phyloP scores from a whole-genome alignment of 441 rosid species.

The Adansonia gregorii region DNA sequence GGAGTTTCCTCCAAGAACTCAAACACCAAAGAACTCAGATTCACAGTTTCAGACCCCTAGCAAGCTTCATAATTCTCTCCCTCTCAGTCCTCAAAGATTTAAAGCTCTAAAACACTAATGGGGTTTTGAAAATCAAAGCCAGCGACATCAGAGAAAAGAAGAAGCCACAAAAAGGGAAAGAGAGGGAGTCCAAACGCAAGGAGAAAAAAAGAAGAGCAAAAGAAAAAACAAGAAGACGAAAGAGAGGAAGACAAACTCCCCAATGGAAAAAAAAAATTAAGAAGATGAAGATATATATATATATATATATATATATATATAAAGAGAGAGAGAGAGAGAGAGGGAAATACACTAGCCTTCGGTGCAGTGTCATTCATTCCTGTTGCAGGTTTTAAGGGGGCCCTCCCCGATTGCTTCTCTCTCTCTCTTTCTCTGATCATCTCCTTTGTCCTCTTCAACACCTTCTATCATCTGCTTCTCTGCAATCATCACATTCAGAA shows the following conservation, averaged over 20 bases:
- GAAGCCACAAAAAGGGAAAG: slow-evolving; percentile 40
- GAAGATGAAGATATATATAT: neutral
- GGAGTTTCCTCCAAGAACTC: slow-evolving; percentile 14
- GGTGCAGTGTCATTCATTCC: slow-evolving; percentile 68
- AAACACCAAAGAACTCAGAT: slow-evolving; percentile 12
- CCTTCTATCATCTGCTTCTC: slow-evolving; percentile 46
- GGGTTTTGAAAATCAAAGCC: slow-evolving; percentile 38
- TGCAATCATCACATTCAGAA: slow-evolving; percentile 67
- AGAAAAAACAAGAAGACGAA: neutral
- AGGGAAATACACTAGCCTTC: slow-evolving; percentile 34
- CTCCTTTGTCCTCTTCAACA: slow-evolving; percentile 35
- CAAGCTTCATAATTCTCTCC: slow-evolving; percentile 30
- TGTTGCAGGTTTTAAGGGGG: slow-evolving; percentile 82
- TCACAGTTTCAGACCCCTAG: slow-evolving; percentile 36
- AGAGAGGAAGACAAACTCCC: too few species aligned
- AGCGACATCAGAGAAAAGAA: slow-evolving; percentile 29
- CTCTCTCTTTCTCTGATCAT: slow-evolving; percentile 7
- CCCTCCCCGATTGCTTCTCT: slow-evolving; percentile 37
- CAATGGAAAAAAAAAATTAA: neutral
- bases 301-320: neutral
- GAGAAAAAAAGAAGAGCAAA: neutral
- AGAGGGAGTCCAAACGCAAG: neutral
- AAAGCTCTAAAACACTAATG: slow-evolving; percentile 41
- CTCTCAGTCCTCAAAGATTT: slow-evolving; percentile 32
- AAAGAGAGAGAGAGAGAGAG: slow-evolving; percentile 27